Base-by-base conservation (phyloP, 345 rosid species). In the Punica granatum region DNA sequence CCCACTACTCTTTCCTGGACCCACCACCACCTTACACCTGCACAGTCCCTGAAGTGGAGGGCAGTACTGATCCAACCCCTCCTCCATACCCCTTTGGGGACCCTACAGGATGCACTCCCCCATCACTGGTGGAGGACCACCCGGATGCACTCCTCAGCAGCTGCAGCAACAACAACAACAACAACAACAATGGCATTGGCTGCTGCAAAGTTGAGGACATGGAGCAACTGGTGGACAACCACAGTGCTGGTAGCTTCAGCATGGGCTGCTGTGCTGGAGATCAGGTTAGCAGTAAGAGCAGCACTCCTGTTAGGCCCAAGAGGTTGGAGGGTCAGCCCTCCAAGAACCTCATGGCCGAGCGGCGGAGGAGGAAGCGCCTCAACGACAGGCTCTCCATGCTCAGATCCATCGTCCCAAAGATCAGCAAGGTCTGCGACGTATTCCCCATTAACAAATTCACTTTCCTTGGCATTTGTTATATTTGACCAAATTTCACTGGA, bases 341-440 rank as follows among this genome's bases (percentile, higher is more conserved):
- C 37, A 76, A 80, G 72, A 80, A 80, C 68, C 72, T 80, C 16
- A 80, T 80, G 80, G 80, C 80, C 58, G 80, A 80, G 70, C 72
- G 83, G 58, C 69, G 83, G 76, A 43, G 80, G 58, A 74, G 80
- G 60, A 74, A 74, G 75, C 74, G 77, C 18, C 67, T 77, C 41
- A 77, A 80, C 37, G 81, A 77, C 37, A 59, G 79, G 23, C 79
- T 77, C 54, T 72, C 80, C 26, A 80, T 77, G 79, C 72, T 80
- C 18, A 75, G 79, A 72, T 80, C 80, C 53, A 76, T 80, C 60
- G 84, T 77, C 73, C 80, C 84, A 36, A 80, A 80, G 72, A 80
- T 80, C 41, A 76, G 78, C 76, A 80, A 80, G 83, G 83, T 79
- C 11, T 8, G 16, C 12, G n/a, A 28, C 51, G n/a, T 1, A n/a